A percentile compares a stretch with the other conserved stretches of the same genome.
Conservation (phyloP, 2,329 filamentous ascomycete species). For the Cercospora sesami region DNA sequence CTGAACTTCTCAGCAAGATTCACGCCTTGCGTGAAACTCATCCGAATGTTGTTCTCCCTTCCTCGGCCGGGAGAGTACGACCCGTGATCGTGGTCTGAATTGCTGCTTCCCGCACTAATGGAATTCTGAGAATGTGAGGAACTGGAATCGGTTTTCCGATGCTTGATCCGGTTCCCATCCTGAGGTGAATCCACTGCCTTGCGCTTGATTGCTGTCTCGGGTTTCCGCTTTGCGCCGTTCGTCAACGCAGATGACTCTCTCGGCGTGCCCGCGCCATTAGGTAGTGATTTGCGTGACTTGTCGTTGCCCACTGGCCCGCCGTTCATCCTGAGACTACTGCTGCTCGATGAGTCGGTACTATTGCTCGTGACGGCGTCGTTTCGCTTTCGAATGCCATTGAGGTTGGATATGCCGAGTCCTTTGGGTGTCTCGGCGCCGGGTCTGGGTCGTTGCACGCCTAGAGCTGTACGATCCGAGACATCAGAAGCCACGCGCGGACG, state of each 20-base stretch:
- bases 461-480: constrained; percentile 39
- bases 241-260: constrained; percentile 13
- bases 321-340: constrained; percentile 19
- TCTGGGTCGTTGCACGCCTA: constrained; percentile 31
- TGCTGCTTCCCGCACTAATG: constrained; percentile 29
- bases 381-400: constrained; percentile 33
- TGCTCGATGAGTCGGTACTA: constrained; percentile 25
- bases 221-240: constrained; percentile 31
- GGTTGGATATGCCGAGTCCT: constrained; percentile 46
- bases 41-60: constrained; percentile 28
- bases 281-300: constrained; percentile 27
- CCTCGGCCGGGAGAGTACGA: constrained; percentile 21
- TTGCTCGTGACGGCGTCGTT: constrained; percentile 36
- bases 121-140: constrained; percentile 36
- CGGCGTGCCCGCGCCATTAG: constrained; percentile 43
- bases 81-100: constrained; percentile 6
- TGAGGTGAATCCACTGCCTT: constrained; percentile 45
- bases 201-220: constrained; percentile 45
- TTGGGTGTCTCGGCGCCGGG: constrained; percentile 45
- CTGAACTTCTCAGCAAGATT: constrained; percentile 52
- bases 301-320: constrained; percentile 24
- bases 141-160: constrained; percentile 38
- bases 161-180: constrained; percentile 32
- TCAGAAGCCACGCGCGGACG: constrained; percentile 63
- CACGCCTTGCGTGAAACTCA: constrained; percentile 43